Conservation (phyloP, 2,329 filamentous ascomycete genomes). For the Cryoendolithus antarcticus region DNA sequence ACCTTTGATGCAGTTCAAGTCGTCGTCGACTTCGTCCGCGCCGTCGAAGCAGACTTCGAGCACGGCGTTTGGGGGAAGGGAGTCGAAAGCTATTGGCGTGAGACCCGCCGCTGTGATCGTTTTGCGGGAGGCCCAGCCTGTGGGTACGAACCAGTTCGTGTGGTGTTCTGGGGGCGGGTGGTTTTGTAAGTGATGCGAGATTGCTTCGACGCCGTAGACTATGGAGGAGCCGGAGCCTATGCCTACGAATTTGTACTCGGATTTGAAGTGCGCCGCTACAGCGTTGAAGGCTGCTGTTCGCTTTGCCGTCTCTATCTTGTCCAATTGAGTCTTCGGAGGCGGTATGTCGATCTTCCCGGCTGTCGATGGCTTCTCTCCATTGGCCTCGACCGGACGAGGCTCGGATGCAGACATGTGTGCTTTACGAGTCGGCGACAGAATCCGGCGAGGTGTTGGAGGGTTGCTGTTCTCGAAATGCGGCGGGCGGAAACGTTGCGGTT, state of each 20-base stretch:
- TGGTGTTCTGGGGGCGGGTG: conserved; percentile 33
- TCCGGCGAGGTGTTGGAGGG: background rate
- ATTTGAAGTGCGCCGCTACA: conserved; percentile 58
- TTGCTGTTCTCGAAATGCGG: conserved; percentile 1
- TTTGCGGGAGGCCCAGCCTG: conserved; percentile 79
- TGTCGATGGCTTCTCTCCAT: no score
- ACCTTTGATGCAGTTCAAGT: conserved; percentile 94
- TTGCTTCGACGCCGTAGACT: conserved; percentile 74
- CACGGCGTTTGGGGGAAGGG: conserved; percentile 49
- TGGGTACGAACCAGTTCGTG: conserved; percentile 76
- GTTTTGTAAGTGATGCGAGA: conserved; percentile 44
- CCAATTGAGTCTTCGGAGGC: conserved; percentile 2
- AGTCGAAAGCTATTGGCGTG: conserved; percentile 63
- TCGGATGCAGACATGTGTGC: no score
- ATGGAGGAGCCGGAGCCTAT: conserved; percentile 76
- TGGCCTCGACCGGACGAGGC: no score
- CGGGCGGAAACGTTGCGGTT: background rate
- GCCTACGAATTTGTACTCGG: conserved; percentile 52
- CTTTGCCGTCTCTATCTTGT: conserved; percentile 56
- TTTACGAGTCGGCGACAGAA: background rate
- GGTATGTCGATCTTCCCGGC: conserved; percentile 1
- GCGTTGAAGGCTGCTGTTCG: conserved; percentile 61
- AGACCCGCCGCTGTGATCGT: conserved; percentile 72
- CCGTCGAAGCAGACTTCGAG: conserved; percentile 93
- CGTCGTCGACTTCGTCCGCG: conserved; percentile 89